phyloP scores from a whole-genome alignment of 768 basidiomycete genomes.

The Pleurotus cornucopiae region DNA sequence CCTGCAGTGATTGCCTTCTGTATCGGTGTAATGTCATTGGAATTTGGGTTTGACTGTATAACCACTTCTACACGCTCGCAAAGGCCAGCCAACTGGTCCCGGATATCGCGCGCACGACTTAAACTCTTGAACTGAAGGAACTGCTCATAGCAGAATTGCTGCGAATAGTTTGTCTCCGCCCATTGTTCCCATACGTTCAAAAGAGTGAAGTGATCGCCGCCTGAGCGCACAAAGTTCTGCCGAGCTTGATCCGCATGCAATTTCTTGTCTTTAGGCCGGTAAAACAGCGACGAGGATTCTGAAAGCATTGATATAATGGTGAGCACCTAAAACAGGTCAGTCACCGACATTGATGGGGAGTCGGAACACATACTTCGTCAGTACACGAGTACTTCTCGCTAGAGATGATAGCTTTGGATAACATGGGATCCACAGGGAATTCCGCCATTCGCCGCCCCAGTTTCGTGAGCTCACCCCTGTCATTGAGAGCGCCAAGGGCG shows the following conservation, averaged over 20 bases:
- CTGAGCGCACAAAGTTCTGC: constrained; percentile 92
- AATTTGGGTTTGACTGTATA: constrained; percentile 81
- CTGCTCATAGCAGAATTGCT: constrained; percentile 95
- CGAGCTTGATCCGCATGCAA: constrained; percentile 96
- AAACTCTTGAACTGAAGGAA: constrained; percentile 95
- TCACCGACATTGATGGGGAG: neutral
- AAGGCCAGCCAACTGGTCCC: constrained; percentile 89
- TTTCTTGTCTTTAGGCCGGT: constrained; percentile 97
- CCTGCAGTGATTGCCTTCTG: constrained; percentile 95
- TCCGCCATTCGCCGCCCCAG: constrained; percentile 97
- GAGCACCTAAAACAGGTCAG: constrained; percentile 54
- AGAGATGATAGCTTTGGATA: constrained; percentile 93
- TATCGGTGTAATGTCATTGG: constrained; percentile 87
- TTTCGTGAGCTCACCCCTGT: constrained; percentile 95
- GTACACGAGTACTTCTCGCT: constrained; percentile 94
- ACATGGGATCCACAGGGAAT: constrained; percentile 97
- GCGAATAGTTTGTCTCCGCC: constrained; percentile 96
- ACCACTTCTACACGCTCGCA: constrained; percentile 98
- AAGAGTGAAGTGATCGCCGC: constrained; percentile 97
- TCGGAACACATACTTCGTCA: constrained; percentile 68
- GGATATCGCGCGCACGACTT: constrained; percentile 91
- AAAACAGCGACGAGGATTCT: constrained; percentile 92
- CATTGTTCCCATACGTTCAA: constrained; percentile 99
- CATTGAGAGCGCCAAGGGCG: constrained; percentile 93
- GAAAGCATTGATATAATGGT: constrained; percentile 98